Conservation (phyloP, 352 stramenopile species). For the Phytophthora macrochlamydospora region DNA sequence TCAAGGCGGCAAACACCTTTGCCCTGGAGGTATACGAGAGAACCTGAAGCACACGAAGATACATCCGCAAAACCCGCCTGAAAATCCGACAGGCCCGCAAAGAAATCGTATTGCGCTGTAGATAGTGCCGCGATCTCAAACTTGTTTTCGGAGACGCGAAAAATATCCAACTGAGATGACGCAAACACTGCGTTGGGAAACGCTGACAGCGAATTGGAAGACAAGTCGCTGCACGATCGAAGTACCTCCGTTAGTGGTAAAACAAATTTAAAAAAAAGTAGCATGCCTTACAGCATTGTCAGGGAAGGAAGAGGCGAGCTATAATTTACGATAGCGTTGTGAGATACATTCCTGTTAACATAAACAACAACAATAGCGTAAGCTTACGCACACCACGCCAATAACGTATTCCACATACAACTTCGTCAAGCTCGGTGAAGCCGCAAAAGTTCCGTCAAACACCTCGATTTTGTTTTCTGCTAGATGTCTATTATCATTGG, state of each 20-base stretch:
- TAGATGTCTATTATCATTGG: conserved; percentile 41
- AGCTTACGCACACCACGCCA: no score
- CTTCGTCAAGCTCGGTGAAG: conserved; percentile 33
- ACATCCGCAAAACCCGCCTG: conserved; percentile 58
- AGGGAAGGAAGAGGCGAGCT: conserved; percentile 42
- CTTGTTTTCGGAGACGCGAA: conserved; percentile 53
- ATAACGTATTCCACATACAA: conserved; percentile 30
- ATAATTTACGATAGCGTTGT: conserved; percentile 50
- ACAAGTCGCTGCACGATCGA: conserved; percentile 48
- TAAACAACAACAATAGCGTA: neutral
- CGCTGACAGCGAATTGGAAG: conserved; percentile 45
- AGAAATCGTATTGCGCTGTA: conserved; percentile 68
- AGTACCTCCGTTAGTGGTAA: neutral
- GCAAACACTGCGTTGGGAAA: conserved; percentile 59
- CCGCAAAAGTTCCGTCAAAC: conserved; percentile 36
- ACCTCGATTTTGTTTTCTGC: conserved; percentile 46
- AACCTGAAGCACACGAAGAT: conserved; percentile 44
- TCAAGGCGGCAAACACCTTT: conserved; percentile 59
- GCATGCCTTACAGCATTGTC: conserved; percentile 45
- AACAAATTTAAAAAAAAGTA: neutral
- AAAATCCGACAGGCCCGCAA: conserved; percentile 61
- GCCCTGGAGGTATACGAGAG: conserved; percentile 65
- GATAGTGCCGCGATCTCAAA: conserved; percentile 64
- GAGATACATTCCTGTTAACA: conserved; percentile 49
- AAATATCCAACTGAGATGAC: conserved; percentile 46